Evolutionary conservation across 2,329 filamentous ascomycete species (phyloP).

Genomic region (Chrysoporthe puriensis): DNA sequence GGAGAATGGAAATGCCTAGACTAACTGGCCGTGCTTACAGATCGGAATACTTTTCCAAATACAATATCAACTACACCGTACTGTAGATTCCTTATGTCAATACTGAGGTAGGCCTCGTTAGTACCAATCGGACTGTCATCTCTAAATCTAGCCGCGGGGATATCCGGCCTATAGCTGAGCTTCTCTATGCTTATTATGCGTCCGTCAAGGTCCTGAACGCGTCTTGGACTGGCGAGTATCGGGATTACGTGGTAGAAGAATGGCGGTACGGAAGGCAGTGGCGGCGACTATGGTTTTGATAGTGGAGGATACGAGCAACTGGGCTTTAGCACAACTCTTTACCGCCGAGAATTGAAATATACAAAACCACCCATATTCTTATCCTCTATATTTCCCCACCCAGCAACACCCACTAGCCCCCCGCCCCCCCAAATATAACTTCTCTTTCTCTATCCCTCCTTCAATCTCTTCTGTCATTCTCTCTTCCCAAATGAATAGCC

Average conservation of each 20-base stretch:
- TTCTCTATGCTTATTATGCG: neutral
- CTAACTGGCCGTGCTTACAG: neutral
- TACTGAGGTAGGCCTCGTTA: neutral
- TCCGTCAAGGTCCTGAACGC: neutral
- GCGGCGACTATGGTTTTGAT: neutral
- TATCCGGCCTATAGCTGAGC: neutral
- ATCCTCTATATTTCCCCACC: too few species aligned
- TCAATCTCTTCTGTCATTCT: too few species aligned
- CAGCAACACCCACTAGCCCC: too few species aligned
- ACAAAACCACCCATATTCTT: too few species aligned
- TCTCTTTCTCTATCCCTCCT: too few species aligned
- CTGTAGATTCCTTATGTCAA: neutral
- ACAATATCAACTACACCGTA: neutral
- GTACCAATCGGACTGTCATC: neutral
- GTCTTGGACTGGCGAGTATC: neutral
- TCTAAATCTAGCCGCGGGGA: neutral
- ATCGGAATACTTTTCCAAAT: neutral
- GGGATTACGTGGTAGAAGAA: neutral
- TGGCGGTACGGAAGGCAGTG: neutral
- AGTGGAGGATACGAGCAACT: neutral
- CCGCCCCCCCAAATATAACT: too few species aligned
- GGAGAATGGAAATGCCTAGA: neutral
- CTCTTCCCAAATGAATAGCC: too few species aligned
- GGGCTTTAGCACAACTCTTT: neutral
- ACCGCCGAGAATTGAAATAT: neutral